Percentiles rank a stretch among this genome's conserved stretches.
Evolutionary conservation across 352 stramenopile genomes (phyloP).

Genomic region (Phytophthora brassicae): DNA sequence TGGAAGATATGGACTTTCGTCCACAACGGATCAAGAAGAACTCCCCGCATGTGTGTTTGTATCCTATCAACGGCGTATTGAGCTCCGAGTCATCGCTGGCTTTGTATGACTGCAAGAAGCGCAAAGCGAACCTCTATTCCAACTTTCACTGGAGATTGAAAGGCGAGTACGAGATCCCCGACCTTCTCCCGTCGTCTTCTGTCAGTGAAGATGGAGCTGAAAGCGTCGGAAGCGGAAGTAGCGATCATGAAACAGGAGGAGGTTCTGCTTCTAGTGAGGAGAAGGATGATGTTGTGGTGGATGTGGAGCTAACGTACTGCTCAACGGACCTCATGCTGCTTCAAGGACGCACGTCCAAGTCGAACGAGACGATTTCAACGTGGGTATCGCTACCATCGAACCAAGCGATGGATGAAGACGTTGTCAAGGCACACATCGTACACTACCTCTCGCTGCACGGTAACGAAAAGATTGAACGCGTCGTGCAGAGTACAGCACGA

Average conservation of each 20-base stretch:
- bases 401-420: constrained; percentile 51
- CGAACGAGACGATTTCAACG: constrained; percentile 52
- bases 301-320: constrained; percentile 77
- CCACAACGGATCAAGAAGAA: constrained; percentile 86
- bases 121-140: constrained; percentile 63
- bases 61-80: constrained; percentile 74
- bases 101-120: constrained; percentile 56
- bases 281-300: constrained; percentile 34
- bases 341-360: constrained; percentile 45
- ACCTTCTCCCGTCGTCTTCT: constrained; percentile 33
- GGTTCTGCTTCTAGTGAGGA: constrained; percentile 7
- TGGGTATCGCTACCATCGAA: constrained; percentile 83
- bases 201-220: constrained; percentile 5
- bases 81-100: constrained; percentile 75
- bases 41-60: constrained; percentile 55
- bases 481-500: constrained; percentile 62
- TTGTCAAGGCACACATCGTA: constrained; percentile 71
- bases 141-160: constrained; percentile 84
- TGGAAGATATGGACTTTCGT: constrained; percentile 84
- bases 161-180: constrained; percentile 65
- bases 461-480: constrained; percentile 72
- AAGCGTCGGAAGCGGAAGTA: constrained; percentile 6
- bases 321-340: constrained; percentile 85
- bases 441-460: constrained; percentile 76
- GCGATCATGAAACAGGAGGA: constrained; percentile 9